Evolutionary conservation across 306 rosid genomes (phyloP).

Genomic region (Rosa rugosa): DNA sequence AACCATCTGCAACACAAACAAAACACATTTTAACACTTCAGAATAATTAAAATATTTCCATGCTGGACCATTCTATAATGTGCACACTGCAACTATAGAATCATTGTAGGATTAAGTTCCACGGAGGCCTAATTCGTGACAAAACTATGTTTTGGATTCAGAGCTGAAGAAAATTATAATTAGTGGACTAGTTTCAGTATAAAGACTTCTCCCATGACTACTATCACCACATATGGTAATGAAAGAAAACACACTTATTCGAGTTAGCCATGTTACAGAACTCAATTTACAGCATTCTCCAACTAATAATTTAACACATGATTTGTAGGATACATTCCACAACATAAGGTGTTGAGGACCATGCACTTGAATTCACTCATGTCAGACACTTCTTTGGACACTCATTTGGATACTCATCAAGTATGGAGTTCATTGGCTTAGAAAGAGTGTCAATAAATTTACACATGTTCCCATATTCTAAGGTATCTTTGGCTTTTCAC

Average conservation of each 20-base stretch:
- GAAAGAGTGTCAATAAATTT: not conserved
- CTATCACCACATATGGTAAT: not conserved
- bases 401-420: not conserved
- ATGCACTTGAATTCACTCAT: not conserved
- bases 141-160: not conserved
- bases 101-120: not conserved
- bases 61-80: not conserved
- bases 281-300: not conserved
- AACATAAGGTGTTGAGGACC: not conserved
- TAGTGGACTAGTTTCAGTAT: not conserved
- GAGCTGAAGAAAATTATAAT: not conserved
- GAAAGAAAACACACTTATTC: not conserved
- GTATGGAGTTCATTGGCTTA: not conserved
- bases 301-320: not conserved
- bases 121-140: not conserved
- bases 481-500: not conserved
- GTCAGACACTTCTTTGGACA: not conserved
- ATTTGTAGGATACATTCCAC: not conserved
- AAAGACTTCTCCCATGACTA: not conserved
- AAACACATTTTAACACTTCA: not conserved
- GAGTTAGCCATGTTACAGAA: not conserved
- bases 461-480: not conserved
- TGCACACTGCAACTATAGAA: not conserved
- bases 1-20: slow-evolving; percentile 70
- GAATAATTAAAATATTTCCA: not conserved